Base-by-base conservation (phyloP, 108 stramenopile genomes). In the Cyclotella atomus region DNA sequence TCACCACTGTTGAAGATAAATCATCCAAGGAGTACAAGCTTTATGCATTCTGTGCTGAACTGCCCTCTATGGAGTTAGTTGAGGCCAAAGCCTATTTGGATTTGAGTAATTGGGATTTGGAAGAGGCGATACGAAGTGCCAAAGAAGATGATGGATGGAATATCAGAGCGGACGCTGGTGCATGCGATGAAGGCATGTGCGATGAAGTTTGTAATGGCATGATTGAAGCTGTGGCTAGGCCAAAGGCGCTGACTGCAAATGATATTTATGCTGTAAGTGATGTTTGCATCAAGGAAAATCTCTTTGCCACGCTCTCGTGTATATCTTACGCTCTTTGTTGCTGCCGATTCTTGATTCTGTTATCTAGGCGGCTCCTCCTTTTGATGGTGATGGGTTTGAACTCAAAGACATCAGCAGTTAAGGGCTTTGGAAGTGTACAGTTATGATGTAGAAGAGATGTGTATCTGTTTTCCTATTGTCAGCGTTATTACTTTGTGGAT, bases 11-110 rank as follows among this genome's bases (percentile, higher is more conserved):
- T n/a, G n/a, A n/a, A n/a, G n/a, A n/a, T n/a, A n/a, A n/a, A n/a
- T n/a, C n/a, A n/a, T 85, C 91, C 5, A 86, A 83, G 56, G 91
- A 95, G 68, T 95, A 84, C 67, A 95, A 95, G 60, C 50, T 95
- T 15, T 85, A 91, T 68, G 82, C 87, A 12, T 85, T 95, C 35
- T 60, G 83, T 41, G 94, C 94, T 4, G 93, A 89, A 69, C 71
- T 82, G 57, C 85, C 89, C 1, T 59, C 76, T 20, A 71, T 89
- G 54, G 77, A 72, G 41, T 50, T 79, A 3, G 76, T 85, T 8
- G 93, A 95, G 61, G 93, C 91, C 21, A 89, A 81, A 63, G 85
- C 82, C 55, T 91, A 84, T 65, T 65, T 95, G 32, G 88, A 91
- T 68, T 60, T 91, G 65, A 80, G 84, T 24, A 90, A 92, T 66